Base-by-base conservation (phyloP, 495 filamentous ascomycete genomes). In the Umbilicaria muhlenbergii region DNA sequence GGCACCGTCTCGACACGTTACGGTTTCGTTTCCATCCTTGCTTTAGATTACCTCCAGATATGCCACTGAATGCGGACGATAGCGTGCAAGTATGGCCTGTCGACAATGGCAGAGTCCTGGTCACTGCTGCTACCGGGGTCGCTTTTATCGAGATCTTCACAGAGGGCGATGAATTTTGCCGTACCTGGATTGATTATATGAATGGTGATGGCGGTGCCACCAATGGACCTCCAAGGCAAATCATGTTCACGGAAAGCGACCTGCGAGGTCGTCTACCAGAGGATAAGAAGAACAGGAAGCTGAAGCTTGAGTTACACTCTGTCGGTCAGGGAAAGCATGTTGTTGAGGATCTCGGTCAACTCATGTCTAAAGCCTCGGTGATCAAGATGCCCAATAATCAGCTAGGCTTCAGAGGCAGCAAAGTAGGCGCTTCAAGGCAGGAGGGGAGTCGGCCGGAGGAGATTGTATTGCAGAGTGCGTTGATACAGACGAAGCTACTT, bases 1-100 rank as follows among this genome's bases (percentile, higher is more conserved):
- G 88, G 88, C 87, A 95, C 56, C 72, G 86, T 21, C 69, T 95
- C 3, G 91, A 95, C 61, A 75, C 77, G 35, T 66, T 98, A 34
- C 80, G 85, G 21, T 91, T 95, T 61, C 79, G 86, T 32, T 83
- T 76, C 45, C 91, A 98, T 53, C 89, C 91, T 0, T 89, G 85
- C 60, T 95, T 98, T 63, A 69, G 77, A 14, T 69, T 91, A 35
- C 85, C 88, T 10, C 79, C 75, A 41, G 91, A 98, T 54, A 59
- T 71, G 3, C 58, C 70, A n/a, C 51, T 69, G 12, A 71, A 69
- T 53, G 59, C 68, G 11, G 87, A 94, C 48, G 76, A 79, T 16
- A 92, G 83, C 48, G 71, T 94, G 12, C 86, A 92, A 46, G 79
- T 83, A 2, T 98, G 86, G 83, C 77, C 83, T 3, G 75, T 91